phyloP scores from a whole-genome alignment of 352 stramenopile genomes.

The Achlya hypogyna region DNA sequence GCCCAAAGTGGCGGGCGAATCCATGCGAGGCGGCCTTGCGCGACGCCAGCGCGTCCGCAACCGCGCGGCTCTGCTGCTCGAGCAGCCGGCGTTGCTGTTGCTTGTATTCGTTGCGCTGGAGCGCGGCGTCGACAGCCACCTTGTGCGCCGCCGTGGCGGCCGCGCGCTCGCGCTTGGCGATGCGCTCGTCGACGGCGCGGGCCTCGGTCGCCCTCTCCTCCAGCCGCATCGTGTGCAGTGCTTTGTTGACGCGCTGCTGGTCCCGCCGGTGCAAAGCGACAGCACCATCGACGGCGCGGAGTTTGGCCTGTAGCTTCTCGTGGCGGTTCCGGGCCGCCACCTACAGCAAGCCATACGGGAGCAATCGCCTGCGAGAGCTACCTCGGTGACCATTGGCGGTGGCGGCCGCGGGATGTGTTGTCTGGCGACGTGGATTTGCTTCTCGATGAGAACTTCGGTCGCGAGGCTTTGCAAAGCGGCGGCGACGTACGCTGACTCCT shows the following conservation, averaged over 20 bases:
- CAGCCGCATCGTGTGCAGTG: constrained; percentile 3
- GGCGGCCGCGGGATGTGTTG: background rate
- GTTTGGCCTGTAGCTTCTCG: constrained; percentile 13
- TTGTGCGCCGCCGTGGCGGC: constrained; percentile 12
- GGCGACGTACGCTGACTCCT: background rate
- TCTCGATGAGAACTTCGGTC: background rate
- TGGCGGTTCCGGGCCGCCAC: background rate
- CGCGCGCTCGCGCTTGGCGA: background rate
- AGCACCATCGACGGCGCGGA: background rate
- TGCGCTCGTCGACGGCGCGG: background rate
- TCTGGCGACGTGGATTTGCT: background rate
- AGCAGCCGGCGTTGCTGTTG: constrained; percentile 1
- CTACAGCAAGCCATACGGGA: background rate
- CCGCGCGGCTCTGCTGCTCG: constrained; percentile 9
- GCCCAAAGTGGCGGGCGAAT: constrained; percentile 8
- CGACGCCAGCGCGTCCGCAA: background rate
- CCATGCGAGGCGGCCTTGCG: background rate
- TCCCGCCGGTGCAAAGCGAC: background rate
- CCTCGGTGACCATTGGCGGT: constrained; percentile 5
- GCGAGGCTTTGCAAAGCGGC: background rate
- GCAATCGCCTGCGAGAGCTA: background rate
- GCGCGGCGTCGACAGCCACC: constrained; percentile 7
- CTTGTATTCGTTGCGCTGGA: constrained; percentile 12
- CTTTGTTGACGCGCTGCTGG: background rate
- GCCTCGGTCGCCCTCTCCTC: background rate